Conservation (phyloP, 208 protist species). For the Crithidia expoeki region DNA sequence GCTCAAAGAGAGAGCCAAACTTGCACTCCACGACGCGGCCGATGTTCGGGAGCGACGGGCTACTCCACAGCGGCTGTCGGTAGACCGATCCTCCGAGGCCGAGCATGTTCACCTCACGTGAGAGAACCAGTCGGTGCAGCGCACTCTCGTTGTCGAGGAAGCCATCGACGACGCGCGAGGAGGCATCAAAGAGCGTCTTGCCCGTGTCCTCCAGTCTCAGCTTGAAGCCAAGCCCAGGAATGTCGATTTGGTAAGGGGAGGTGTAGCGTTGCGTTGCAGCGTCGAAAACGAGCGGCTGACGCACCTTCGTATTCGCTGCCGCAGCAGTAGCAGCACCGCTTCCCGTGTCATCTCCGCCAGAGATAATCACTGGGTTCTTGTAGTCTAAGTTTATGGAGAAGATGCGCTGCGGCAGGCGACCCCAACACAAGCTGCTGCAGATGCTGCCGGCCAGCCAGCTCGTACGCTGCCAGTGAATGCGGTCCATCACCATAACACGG, state of each 20-base stretch:
- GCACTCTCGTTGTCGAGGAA: constrained; percentile 89
- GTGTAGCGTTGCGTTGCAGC: constrained; percentile 42
- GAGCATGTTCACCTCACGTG: constrained; percentile 86
- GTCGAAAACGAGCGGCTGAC: constrained; percentile 49
- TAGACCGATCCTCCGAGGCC: constrained; percentile 83
- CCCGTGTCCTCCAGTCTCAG: constrained; percentile 68
- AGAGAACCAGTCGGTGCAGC: constrained; percentile 67
- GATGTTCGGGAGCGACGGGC: constrained; percentile 72
- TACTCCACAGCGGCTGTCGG: constrained; percentile 80
- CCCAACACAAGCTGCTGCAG: constrained; percentile 80
- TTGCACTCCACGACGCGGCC: constrained; percentile 47
- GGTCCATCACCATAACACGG: constrained; percentile 75
- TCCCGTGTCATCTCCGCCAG: constrained; percentile 18
- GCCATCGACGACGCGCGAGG: constrained; percentile 62
- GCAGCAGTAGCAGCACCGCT: background rate
- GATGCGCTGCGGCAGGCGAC: constrained; percentile 71
- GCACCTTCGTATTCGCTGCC: background rate
- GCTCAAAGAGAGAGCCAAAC: constrained; percentile 65
- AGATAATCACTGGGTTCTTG: constrained; percentile 59
- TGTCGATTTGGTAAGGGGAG: constrained; percentile 51
- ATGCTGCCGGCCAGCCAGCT: constrained; percentile 74
- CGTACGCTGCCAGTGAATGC: constrained; percentile 87
- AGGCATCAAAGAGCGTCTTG: constrained; percentile 55
- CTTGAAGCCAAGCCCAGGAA: constrained; percentile 66
- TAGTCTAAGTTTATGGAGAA: constrained; percentile 84